Conservation (phyloP, 257 asterid species). For the Lavandula angustifolia region DNA sequence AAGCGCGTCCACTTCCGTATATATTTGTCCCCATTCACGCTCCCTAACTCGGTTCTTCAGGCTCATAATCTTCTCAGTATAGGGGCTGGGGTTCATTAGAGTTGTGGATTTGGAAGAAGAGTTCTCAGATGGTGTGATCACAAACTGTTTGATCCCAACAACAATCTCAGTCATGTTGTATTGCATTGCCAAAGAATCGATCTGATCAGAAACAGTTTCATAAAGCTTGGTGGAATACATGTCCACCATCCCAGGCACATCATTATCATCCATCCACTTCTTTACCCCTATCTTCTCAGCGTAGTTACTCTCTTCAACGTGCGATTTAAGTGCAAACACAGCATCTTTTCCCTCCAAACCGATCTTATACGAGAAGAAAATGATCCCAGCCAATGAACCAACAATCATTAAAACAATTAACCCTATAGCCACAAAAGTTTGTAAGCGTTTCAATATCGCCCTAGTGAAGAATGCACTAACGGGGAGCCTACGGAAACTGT, state of each 20-base stretch:
- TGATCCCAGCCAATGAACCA: conserved; percentile 66
- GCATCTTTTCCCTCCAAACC: conserved; percentile 95
- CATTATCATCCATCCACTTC: conserved; percentile 96
- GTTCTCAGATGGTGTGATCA: conserved; percentile 46
- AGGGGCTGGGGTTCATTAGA: conserved; percentile 65
- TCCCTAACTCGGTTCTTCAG: conserved; percentile 58
- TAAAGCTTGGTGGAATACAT: conserved; percentile 68
- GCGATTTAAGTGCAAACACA: conserved; percentile 73
- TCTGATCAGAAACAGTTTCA: conserved; percentile 77
- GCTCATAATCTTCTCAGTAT: conserved; percentile 68
- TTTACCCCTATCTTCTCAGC: conserved; percentile 83
- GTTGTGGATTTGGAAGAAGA: conserved; percentile 54
- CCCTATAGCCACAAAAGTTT: conserved; percentile 82
- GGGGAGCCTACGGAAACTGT: conserved; percentile 67
- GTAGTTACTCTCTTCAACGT: conserved; percentile 82
- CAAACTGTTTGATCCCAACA: conserved; percentile 70
- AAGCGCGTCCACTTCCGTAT: conserved; percentile 59
- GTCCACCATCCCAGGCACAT: conserved; percentile 89
- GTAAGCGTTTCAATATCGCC: conserved; percentile 60
- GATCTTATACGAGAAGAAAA: conserved; percentile 83
- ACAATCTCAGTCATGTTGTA: conserved; percentile 89
- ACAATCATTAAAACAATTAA: conserved; percentile 77
- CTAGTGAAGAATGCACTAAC: conserved; percentile 69
- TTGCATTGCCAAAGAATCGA: conserved; percentile 77
- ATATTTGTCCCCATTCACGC: conserved; percentile 78